A percentile compares a stretch with the other conserved stretches of the same genome.
Evolutionary conservation across 441 rosid species (phyloP).

Genomic region (Gossypium schwendimanii): DNA sequence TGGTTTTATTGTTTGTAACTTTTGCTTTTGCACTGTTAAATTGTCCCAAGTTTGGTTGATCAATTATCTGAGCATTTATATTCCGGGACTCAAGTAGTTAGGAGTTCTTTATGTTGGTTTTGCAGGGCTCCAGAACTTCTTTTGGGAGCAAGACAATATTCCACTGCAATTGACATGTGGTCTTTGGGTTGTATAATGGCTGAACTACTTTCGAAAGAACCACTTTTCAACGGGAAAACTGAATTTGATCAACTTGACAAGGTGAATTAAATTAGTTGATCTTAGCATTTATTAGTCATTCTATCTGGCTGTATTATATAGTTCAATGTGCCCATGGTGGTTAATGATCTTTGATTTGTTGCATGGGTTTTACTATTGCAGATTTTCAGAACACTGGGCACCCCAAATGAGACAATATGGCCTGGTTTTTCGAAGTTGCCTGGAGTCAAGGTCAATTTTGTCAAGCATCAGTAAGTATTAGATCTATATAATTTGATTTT

Average conservation of each 20-base stretch:
- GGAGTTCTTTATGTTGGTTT: constrained; percentile 14
- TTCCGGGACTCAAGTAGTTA: constrained; percentile 1
- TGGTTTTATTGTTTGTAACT: background rate
- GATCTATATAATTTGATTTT: constrained; percentile 13
- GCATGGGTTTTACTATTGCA: constrained; percentile 24
- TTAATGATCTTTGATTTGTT: constrained; percentile 9
- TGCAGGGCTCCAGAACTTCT: constrained; percentile 98
- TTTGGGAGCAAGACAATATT: constrained; percentile 84
- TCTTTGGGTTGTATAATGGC: constrained; percentile 99
- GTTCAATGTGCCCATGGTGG: background rate
- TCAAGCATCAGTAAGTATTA: constrained; percentile 88
- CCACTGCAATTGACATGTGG: constrained; percentile 99
- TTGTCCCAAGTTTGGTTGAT: background rate
- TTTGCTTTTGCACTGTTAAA: background rate
- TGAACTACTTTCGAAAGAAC: constrained; percentile 75
- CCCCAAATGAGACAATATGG: constrained; percentile 93
- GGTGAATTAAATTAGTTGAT: constrained; percentile 39
- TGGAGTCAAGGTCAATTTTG: constrained; percentile 94
- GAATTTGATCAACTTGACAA: constrained; percentile 98
- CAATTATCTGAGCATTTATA: background rate
- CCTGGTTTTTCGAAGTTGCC: constrained; percentile 90
- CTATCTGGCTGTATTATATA: background rate
- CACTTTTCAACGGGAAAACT: constrained; percentile 90
- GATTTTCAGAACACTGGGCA: constrained; percentile 87
- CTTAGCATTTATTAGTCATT: background rate